Evolutionary conservation across 257 asterid genomes (phyloP).

Genomic region (Plantago major): DNA sequence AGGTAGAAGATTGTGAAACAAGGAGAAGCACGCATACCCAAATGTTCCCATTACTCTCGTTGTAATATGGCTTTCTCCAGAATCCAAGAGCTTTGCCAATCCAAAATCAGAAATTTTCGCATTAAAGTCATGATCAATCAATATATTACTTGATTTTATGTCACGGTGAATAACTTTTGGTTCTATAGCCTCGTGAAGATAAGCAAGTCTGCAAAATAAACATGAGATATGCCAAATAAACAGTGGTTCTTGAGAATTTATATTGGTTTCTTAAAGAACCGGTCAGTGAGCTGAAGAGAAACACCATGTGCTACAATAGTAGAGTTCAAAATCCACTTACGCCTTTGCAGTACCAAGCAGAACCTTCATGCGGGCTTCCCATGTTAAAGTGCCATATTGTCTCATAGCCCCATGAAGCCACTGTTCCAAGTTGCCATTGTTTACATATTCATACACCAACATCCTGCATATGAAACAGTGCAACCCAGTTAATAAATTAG

Average conservation of each 20-base stretch:
- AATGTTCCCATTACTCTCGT: conserved; percentile 99
- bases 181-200: conserved; percentile 93
- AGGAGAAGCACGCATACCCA: conserved; percentile 45
- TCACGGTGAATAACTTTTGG: conserved; percentile 97
- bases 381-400: conserved; percentile 71
- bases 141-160: conserved; percentile 93
- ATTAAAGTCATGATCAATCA: conserved; percentile 76
- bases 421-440: conserved; percentile 90
- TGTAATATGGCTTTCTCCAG: conserved; percentile 92
- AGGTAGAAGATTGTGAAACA: background rate
- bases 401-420: conserved; percentile 99
- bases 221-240: background rate
- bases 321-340: conserved; percentile 45
- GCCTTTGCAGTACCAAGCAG: conserved; percentile 96
- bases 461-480: conserved; percentile 44
- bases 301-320: background rate
- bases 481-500: conserved; percentile 9
- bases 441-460: conserved; percentile 93
- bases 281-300: too few species aligned
- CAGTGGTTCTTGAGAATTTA: background rate
- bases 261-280: background rate
- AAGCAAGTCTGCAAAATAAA: conserved; percentile 71
- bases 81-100: conserved; percentile 86
- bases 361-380: conserved; percentile 97
- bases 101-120: conserved; percentile 97